Conservation (phyloP, 306 rosid species). For the Malus domestica region ASM211411v1 NC_041790.1:13435501-13436000, state of each 20-base stretch:
- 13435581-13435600: conserved; percentile 2
- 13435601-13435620: conserved; percentile 4
- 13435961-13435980: neutral
- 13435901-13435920: neutral
- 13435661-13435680: conserved; percentile 28
- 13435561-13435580: neutral
- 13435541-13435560: neutral
- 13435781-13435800: neutral
- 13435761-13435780: neutral
- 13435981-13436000: neutral
- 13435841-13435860: too few species aligned
- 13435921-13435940: conserved; percentile 2
- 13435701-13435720: neutral
- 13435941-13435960: neutral
- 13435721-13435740: conserved; percentile 3
- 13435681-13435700: neutral
- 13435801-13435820: neutral
- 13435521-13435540: neutral
- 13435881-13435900: neutral
- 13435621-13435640: conserved; percentile 23
- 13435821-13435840: too few species aligned
- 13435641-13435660: conserved; percentile 18
- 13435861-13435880: too few species aligned
- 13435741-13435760: neutral
- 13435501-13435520: neutral